Base-by-base conservation (phyloP, 768 basidiomycete species). In the Phaeotremella skinneri region DNA sequence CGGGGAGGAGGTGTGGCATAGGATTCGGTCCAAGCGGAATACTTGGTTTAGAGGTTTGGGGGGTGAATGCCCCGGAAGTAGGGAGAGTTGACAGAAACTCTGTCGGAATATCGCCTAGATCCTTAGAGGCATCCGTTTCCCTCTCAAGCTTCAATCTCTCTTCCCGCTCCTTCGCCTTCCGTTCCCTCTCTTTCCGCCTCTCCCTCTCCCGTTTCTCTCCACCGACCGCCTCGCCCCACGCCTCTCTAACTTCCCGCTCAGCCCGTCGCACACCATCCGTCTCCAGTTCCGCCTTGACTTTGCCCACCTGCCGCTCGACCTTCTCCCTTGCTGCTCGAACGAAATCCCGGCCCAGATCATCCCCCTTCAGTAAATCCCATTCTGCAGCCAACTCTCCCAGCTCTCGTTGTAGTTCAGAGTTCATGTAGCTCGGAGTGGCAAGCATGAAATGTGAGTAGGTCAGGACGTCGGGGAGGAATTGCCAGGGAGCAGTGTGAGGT, bases 391-490 rank as follows among this genome's bases (percentile, higher is more conserved):
- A 81, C 56, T 88, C 86, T 31, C 84, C 83, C 27, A 91, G 77
- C 59, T 99, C 89, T 45, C 77, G 80, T 2, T 83, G 81, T 13
- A 98, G 83, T 71, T 90, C 87, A 17, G 82, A 73, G 41, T 88
- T 81, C 58, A 98, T 83, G 75, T 93, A 89, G 1, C 83, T 81
- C 0, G 94, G 91, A 0, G 92, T 91, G 20, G 91, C 91, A 25
- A 98, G 85, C 92, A 98, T 96, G 80, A 98, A 96, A 72, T 90
- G 91, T 20, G 92, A 83, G 75, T 88, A 96, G 37, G 80, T 79
- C 63, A 86, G 85, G 39, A 96, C 88, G 70, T 97, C 91, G 0
- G 93, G 96, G 21, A 94, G 81, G 80, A 99, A 98, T 73, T 96
- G 85, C 80, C 93, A 98, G 5, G 96, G 94, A 0, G 91, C 90